Conservation (phyloP, 169 alveolate genomes). For the Besnoitia besnoiti region DNA sequence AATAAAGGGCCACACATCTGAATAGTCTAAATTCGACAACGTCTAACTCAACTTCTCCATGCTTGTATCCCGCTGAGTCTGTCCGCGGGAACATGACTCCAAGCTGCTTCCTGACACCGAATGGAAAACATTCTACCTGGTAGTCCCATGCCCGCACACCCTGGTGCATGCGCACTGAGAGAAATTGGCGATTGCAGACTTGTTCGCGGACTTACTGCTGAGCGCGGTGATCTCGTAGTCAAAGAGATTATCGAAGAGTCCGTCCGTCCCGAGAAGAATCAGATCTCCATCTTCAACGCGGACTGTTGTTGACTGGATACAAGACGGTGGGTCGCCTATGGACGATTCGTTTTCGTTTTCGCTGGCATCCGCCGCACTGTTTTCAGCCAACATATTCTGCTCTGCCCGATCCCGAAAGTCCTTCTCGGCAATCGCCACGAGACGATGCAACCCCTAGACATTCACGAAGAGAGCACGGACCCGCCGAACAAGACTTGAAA, state of each 20-base stretch:
- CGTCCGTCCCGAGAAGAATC: constrained; percentile 75
- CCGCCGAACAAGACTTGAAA: too few species aligned
- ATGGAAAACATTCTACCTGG: too few species aligned
- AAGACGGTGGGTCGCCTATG: constrained; percentile 69
- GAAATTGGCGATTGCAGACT: neutral
- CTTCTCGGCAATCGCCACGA: constrained; percentile 51
- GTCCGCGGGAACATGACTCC: too few species aligned
- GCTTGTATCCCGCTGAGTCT: too few species aligned
- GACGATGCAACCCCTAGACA: constrained; percentile 40
- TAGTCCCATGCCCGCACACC: neutral
- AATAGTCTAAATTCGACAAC: too few species aligned
- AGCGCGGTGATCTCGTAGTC: constrained; percentile 74
- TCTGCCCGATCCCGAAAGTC: neutral
- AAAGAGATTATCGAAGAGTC: constrained; percentile 76
- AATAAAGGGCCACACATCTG: too few species aligned
- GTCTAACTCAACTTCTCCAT: too few species aligned
- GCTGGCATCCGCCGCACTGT: neutral
- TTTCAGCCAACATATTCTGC: neutral
- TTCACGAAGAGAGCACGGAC: too few species aligned
- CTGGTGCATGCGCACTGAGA: neutral
- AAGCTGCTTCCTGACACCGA: too few species aligned
- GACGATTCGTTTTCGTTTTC: neutral
- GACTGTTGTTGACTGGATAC: constrained; percentile 63
- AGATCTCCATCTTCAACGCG: constrained; percentile 72
- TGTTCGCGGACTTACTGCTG: neutral